Evolutionary conservation across 305 asterid genomes (phyloP), one percentile per base, ranked within the genome.

Genomic region (Fraxinus sp.): DNA sequence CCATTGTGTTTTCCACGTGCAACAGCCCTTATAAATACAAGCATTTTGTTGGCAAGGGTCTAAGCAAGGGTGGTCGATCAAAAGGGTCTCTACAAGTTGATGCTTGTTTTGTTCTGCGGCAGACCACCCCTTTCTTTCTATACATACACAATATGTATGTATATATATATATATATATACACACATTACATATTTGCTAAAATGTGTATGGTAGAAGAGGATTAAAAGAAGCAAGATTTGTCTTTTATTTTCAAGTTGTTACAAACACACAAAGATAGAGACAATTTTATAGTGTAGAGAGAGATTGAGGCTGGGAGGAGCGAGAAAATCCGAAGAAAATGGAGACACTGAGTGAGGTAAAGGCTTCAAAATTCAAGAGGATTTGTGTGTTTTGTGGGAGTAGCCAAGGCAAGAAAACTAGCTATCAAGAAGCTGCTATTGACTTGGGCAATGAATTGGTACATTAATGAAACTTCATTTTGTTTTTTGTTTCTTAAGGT

Each of bases 351-450:
- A 43, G 37, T 37, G 83, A 80, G 37, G 75, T 26, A 8, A 70
- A 80, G 68, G 49, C 4, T 14, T 80, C 83, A 14, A 80, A 80
- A 41, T 80, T 80, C 83, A 80, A 80, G 70, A 80, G 83, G 78
- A 70, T 80, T 41, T 80, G 83, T 80, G 83, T 80, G n/a, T 80
- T 80, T 37, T 80, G 83, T 80, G 83, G 83, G 43, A 80, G 83
- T 80, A 80, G 83, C 78, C 83, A 80, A 41, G 83, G 83, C 64
- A 80, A 80, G 78, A 80, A 80, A 35, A 43, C 77, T 41, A 80
- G 83, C 83, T 80, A 80, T 41, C 83, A 80, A 30, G 77, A 80
- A 20, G 77, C 83, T 26, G 83, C 83, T 70, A 80, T 80, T 80
- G 78, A 80, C 30, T 75, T 80, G 46, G 83, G 83, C 66, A 24